Evolutionary conservation across 139 green algal genomes (phyloP).

Genomic region (Haematococcus lacustris): DNA sequence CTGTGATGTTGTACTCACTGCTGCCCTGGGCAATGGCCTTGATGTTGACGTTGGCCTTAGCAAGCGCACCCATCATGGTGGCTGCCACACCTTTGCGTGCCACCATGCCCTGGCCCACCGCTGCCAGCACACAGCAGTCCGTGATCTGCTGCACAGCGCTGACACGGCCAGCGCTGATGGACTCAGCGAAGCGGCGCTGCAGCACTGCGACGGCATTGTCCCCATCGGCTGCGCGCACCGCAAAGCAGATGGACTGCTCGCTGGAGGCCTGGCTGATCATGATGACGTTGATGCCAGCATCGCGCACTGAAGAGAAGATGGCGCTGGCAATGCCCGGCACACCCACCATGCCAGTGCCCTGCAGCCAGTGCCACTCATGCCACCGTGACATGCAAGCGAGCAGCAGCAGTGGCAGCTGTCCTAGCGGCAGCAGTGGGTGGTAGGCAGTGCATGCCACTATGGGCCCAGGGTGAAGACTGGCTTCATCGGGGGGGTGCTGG

Average conservation of each 20-base stretch:
- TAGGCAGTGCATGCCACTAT: too few relatives aligned
- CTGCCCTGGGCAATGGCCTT: conserved; percentile 79
- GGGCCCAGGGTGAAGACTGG: too few relatives aligned
- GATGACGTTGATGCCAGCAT: conserved; percentile 91
- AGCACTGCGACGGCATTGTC: conserved; percentile 32
- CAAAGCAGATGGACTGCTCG: conserved; percentile 98
- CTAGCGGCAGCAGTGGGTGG: too few relatives aligned
- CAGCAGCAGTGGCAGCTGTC: too few relatives aligned
- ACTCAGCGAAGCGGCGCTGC: conserved; percentile 57
- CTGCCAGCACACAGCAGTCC: conserved; percentile 88
- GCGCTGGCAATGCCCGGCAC: conserved; percentile 85
- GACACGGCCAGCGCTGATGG: conserved; percentile 68
- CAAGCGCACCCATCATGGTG: conserved; percentile 89
- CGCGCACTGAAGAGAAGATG: conserved; percentile 83
- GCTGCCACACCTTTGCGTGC: conserved; percentile 71
- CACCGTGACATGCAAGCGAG: too few relatives aligned
- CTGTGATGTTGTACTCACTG: conserved; percentile 98
- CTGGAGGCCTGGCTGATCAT: conserved; percentile 94
- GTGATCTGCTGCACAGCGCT: conserved; percentile 59
- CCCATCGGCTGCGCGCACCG: conserved; percentile 55
- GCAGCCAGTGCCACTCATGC: too few relatives aligned
- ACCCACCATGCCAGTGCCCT: conserved; percentile 93
- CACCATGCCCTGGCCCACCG: conserved; percentile 91
- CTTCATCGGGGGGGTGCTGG: too few relatives aligned
- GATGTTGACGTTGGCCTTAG: conserved; percentile 90